A percentile compares a stretch with the other conserved stretches of the same genome.
These are phyloP conservation scores for Aspergillus sp. DNA, from an alignment of 2,329 filamentous ascomycete genomes.

Conservation along the genomic window DNA sequence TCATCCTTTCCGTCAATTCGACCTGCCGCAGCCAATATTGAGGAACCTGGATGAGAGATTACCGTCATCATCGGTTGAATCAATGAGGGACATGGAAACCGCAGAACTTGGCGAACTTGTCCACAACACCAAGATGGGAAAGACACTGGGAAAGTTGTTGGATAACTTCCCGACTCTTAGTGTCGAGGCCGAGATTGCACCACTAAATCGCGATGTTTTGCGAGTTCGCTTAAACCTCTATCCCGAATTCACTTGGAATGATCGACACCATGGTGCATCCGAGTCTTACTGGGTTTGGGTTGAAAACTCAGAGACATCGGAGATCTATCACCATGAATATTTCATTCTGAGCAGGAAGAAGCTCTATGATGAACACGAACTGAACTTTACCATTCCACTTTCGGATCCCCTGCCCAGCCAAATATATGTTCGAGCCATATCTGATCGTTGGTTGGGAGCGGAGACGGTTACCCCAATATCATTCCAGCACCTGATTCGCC, in stretches of 20 bases:
- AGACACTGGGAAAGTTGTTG: constrained; percentile 75
- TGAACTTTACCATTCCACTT: constrained; percentile 95
- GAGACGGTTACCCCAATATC: constrained; percentile 95
- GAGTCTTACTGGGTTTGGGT: constrained; percentile 99
- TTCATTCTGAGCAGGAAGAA: constrained; percentile 91
- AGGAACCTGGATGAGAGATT: constrained; percentile 83
- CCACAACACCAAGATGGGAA: constrained; percentile 85
- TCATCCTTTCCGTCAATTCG: constrained; percentile 93
- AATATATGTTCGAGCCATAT: constrained; percentile 92
- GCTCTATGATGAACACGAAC: constrained; percentile 91
- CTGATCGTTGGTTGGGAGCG: constrained; percentile 93
- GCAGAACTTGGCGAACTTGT: constrained; percentile 88
- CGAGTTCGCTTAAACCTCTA: constrained; percentile 84
- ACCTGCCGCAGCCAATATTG: constrained; percentile 78
- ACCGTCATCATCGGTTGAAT: constrained; percentile 70
- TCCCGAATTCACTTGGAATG: constrained; percentile 93
- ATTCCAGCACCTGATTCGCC: constrained; percentile 95
- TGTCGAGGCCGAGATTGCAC: constrained; percentile 91
- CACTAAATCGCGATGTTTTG: constrained; percentile 89
- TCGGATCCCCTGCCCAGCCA: constrained; percentile 91
- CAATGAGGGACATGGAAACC: constrained; percentile 87
- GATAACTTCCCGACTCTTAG: constrained; percentile 90
- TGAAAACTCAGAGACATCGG: constrained; percentile 94
- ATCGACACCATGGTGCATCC: constrained; percentile 86
- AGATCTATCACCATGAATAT: constrained; percentile 97